Evolutionary conservation across 2,329 filamentous ascomycete species (phyloP).

Genomic region (Colletotrichum somersetense): DNA sequence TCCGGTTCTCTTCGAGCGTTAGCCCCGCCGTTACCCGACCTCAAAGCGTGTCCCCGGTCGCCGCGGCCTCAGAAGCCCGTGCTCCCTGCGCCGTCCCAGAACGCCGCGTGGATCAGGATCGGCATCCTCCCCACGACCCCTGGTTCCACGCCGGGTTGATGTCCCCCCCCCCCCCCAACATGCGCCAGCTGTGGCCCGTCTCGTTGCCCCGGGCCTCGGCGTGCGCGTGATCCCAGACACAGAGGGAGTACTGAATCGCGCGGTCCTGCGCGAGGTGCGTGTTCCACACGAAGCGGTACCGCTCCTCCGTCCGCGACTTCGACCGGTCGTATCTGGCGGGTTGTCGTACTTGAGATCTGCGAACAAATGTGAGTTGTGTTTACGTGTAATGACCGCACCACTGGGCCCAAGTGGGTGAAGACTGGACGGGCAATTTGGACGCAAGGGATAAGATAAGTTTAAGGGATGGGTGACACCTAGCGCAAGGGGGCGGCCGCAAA

Average conservation of each 20-base stretch:
- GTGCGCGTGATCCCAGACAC: constrained; percentile 65
- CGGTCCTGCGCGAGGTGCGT: constrained; percentile 59
- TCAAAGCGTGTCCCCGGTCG: constrained; percentile 65
- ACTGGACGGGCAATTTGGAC: background rate
- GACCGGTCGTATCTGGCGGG: constrained; percentile 64
- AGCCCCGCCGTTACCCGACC: constrained; percentile 64
- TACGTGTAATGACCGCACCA: background rate
- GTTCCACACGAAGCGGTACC: constrained; percentile 66
- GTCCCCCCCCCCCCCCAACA: constrained; percentile 52
- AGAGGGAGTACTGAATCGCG: constrained; percentile 65
- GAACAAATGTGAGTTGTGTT: background rate
- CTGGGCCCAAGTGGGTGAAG: too few relatives aligned
- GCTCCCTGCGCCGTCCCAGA: constrained; percentile 52
- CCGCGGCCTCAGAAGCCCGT: constrained; percentile 63
- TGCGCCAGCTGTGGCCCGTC: constrained; percentile 62
- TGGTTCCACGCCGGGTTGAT: constrained; percentile 54
- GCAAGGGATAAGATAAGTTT: background rate
- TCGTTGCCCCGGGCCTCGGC: constrained; percentile 64
- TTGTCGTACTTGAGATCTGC: constrained; percentile 70
- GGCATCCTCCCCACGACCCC: constrained; percentile 45
- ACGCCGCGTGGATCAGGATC: constrained; percentile 64
- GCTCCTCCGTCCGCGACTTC: constrained; percentile 58
- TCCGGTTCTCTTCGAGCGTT: constrained; percentile 58
- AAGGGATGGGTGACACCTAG: background rate
- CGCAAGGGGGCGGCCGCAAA: background rate